Percentiles rank a stretch among this genome's conserved stretches.
These are phyloP conservation scores for Quercus rubra DNA, from an alignment of 306 rosid genomes.

Conservation along the genomic window DNA sequence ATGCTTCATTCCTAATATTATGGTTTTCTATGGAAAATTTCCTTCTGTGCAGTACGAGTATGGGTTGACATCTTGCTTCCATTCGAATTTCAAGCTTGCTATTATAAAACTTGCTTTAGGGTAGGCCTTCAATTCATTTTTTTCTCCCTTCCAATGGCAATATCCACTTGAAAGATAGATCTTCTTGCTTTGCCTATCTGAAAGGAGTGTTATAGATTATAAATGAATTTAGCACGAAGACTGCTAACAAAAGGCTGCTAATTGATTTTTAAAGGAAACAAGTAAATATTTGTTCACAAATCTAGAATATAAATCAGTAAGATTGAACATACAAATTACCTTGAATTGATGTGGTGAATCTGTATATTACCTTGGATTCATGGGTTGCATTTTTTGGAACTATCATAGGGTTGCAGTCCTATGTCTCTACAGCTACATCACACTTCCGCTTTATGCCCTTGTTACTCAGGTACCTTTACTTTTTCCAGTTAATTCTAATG, in stretches of 20 bases:
- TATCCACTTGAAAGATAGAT: background rate
- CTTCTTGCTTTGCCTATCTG: background rate
- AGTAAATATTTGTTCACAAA: background rate
- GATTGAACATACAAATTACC: background rate
- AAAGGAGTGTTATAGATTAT: background rate
- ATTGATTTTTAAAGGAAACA: background rate
- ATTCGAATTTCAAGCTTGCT: conserved; percentile 46
- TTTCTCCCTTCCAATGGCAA: background rate
- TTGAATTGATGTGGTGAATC: background rate
- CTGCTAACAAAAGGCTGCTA: background rate
- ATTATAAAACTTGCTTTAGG: conserved; percentile 54
- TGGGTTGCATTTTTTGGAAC: background rate
- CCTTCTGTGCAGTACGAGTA: conserved; percentile 67
- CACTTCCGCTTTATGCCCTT: conserved; percentile 89
- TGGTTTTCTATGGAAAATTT: conserved; percentile 14
- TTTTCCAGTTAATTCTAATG: background rate
- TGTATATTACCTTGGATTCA: background rate
- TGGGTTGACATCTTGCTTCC: conserved; percentile 75
- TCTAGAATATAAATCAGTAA: background rate
- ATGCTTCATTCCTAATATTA: background rate
- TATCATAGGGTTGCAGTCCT: conserved; percentile 52
- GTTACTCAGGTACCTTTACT: conserved; percentile 68
- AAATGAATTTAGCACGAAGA: background rate
- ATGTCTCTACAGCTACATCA: conserved; percentile 78
- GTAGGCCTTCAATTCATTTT: conserved; percentile 41